phyloP scores from a whole-genome alignment of 2,329 filamentous ascomycete species.

The Truncatella angustata region DNA sequence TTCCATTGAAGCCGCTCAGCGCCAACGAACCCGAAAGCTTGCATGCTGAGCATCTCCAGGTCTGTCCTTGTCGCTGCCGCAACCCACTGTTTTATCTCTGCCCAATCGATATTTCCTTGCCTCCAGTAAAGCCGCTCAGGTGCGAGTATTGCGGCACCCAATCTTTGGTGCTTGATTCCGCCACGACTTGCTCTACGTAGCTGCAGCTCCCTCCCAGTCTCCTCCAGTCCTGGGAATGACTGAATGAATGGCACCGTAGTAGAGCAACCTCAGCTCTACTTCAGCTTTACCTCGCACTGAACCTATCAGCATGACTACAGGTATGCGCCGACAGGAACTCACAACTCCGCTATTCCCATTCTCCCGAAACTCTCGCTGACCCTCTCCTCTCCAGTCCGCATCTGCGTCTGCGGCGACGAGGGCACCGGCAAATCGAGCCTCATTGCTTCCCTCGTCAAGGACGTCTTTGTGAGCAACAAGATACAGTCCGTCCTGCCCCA shows the following conservation, averaged over 20 bases:
- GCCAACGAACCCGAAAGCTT: too few relatives aligned
- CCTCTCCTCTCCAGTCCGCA: constrained; percentile 62
- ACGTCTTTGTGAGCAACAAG: constrained; percentile 92
- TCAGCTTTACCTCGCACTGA: background rate
- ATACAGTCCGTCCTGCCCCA: constrained; percentile 93
- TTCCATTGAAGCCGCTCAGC: too few relatives aligned
- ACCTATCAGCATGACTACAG: constrained; percentile 13
- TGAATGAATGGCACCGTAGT: constrained; percentile 15
- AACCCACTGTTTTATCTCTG: too few relatives aligned
- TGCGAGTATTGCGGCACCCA: too few relatives aligned
- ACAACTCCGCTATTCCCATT: too few relatives aligned
- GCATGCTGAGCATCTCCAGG: too few relatives aligned
- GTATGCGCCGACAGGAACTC: too few relatives aligned
- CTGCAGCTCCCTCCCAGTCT: constrained; percentile 10
- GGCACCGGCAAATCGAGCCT: constrained; percentile 91
- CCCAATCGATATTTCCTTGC: too few relatives aligned
- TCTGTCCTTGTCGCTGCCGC: too few relatives aligned
- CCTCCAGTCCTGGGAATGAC: too few relatives aligned
- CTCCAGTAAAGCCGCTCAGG: too few relatives aligned
- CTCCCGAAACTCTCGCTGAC: background rate
- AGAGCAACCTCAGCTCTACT: too few relatives aligned
- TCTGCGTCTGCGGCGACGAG: constrained; percentile 96
- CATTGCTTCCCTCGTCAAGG: constrained; percentile 94
- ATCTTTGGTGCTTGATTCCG: background rate
- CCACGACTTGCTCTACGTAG: background rate